Evolutionary conservation across 176 grass and related monocot genomes (phyloP).

Genomic region (Rhynchospora tenuis): DNA sequence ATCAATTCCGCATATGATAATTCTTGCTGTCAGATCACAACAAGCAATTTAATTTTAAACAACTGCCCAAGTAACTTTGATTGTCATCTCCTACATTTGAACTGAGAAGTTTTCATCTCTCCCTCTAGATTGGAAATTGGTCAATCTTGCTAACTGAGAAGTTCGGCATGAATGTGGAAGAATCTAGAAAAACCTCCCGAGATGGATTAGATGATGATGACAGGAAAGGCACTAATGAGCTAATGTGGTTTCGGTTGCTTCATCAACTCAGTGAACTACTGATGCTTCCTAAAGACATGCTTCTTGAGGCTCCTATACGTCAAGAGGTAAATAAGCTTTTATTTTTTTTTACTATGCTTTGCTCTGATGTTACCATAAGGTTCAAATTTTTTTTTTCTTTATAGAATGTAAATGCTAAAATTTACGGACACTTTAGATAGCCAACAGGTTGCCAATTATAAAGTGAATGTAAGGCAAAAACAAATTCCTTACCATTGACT

Average conservation of each 20-base stretch:
- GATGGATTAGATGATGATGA: constrained; percentile 22
- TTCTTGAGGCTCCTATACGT: constrained; percentile 61
- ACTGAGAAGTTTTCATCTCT: neutral
- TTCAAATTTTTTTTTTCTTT: neutral
- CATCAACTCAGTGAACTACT: constrained; percentile 92
- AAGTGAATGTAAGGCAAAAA: neutral
- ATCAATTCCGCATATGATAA: constrained; percentile 12
- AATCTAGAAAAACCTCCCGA: constrained; percentile 25
- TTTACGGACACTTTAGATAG: neutral
- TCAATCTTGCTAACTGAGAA: constrained; percentile 80
- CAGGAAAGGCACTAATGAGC: constrained; percentile 20
- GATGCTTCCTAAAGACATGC: constrained; percentile 99
- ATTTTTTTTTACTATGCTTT: neutral
- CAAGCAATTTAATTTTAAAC: neutral
- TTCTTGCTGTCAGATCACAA: neutral
- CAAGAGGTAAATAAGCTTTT: constrained; percentile 55
- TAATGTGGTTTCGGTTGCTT: constrained; percentile 58
- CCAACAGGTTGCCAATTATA: neutral
- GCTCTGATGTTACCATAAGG: neutral
- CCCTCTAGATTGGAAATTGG: constrained; percentile 90
- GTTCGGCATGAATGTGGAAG: constrained; percentile 49
- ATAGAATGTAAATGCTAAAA: neutral
- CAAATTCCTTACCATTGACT: neutral
- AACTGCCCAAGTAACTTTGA: neutral
- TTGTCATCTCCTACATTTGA: neutral